A percentile compares a stretch with the other conserved stretches of the same genome.
Evolutionary conservation across 768 basidiomycete genomes (phyloP).

Genomic region (Macrolepiota fuliginosa): DNA sequence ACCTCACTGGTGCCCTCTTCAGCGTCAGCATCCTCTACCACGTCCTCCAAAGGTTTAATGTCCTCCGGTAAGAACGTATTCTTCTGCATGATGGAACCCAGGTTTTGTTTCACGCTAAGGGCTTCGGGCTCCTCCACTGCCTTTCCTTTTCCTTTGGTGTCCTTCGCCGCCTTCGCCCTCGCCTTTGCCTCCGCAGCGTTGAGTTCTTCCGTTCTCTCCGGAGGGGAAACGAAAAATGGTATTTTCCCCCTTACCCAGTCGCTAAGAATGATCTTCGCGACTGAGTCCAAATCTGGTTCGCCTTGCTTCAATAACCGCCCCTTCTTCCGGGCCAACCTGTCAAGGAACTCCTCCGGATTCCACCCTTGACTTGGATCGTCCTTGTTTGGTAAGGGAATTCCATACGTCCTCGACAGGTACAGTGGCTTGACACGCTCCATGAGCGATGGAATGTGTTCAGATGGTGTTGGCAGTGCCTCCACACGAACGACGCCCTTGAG

Average conservation of each 20-base stretch:
- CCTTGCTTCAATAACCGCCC: slow-evolving; percentile 92
- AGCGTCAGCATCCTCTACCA: slow-evolving; percentile 42
- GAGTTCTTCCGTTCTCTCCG: slow-evolving; percentile 73
- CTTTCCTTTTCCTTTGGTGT: slow-evolving; percentile 56
- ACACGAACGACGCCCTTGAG: slow-evolving; percentile 97
- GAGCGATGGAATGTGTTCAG: slow-evolving; percentile 86
- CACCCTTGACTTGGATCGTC: slow-evolving; percentile 52
- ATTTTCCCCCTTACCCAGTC: slow-evolving; percentile 98
- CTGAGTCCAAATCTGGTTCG: slow-evolving; percentile 89
- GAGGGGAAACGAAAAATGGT: slow-evolving; percentile 93
- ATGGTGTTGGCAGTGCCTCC: slow-evolving; percentile 89
- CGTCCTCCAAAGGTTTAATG: slow-evolving; percentile 61
- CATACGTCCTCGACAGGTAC: slow-evolving; percentile 86
- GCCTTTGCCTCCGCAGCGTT: slow-evolving; percentile 65
- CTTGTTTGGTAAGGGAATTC: slow-evolving; percentile 59
- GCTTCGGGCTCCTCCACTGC: slow-evolving; percentile 38
- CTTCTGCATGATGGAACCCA: slow-evolving; percentile 86
- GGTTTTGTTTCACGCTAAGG: slow-evolving; percentile 78
- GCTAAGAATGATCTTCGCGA: slow-evolving; percentile 91
- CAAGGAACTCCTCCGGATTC: slow-evolving; percentile 78
- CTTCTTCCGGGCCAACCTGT: slow-evolving; percentile 84
- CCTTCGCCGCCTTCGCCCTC: slow-evolving; percentile 43
- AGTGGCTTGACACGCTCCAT: slow-evolving; percentile 91
- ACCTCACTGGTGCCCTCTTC: slow-evolving; percentile 34
- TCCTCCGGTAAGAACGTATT: slow-evolving; percentile 86